Percentiles rank a stretch among this genome's conserved stretches.
These are phyloP conservation scores for Dendrocalamus latiflorus DNA, from an alignment of 202 grass and related monocot species.

Conservation along the genomic window DNA sequence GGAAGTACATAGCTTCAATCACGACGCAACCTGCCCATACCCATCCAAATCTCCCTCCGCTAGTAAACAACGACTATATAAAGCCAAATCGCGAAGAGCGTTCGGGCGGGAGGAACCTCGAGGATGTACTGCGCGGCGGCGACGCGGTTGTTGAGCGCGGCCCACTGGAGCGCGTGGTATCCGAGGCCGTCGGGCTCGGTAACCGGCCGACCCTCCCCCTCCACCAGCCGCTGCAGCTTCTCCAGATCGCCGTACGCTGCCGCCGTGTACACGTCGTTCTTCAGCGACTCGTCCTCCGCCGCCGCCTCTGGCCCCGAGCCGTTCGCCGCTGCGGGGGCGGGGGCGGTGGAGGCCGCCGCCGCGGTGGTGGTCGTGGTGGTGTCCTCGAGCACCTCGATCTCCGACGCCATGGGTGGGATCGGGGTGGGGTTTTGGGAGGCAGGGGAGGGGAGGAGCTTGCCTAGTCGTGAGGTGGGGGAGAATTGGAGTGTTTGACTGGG, in stretches of 20 bases:
- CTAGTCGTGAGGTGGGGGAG: too few relatives aligned
- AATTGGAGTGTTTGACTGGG: too few relatives aligned
- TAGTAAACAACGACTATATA: too few relatives aligned
- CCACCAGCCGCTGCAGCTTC: conserved; percentile 95
- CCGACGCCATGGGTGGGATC: conserved; percentile 46
- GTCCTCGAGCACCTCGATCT: conserved; percentile 67
- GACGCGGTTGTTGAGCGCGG: conserved; percentile 93
- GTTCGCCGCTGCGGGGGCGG: too few relatives aligned
- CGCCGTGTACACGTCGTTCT: conserved; percentile 96
- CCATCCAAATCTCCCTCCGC: too few relatives aligned
- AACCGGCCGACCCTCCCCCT: conserved; percentile 51
- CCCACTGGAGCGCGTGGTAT: conserved; percentile 95
- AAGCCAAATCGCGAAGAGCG: too few relatives aligned
- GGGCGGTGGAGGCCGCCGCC: too few relatives aligned
- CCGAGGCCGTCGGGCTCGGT: conserved; percentile 59
- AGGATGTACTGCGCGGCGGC: conserved; percentile 82
- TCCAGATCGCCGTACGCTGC: conserved; percentile 99
- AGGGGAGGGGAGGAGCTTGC: too few relatives aligned
- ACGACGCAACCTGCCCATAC: too few relatives aligned
- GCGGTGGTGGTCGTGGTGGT: conserved; percentile 28
- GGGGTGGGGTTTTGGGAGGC: background rate
- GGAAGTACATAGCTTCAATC: too few relatives aligned
- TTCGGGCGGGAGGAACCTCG: too few relatives aligned
- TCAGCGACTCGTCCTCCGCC: conserved; percentile 57
- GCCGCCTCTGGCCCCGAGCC: background rate